Evolutionary conservation across 345 rosid species (phyloP), one percentile per base, ranked within the genome.

Genomic region (Durio zibethinus): DNA sequence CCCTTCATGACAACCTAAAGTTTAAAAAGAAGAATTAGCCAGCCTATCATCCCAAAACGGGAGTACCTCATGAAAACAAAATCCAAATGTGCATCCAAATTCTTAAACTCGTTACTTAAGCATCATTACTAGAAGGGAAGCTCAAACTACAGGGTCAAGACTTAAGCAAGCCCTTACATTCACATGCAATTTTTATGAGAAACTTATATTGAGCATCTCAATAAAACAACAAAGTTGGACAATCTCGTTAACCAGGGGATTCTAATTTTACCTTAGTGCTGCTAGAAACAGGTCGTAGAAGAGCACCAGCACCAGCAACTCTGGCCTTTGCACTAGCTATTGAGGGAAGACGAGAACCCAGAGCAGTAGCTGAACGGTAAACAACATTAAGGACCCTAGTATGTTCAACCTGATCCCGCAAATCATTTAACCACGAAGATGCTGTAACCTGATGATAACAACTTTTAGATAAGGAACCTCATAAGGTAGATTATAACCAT

Each of bases 251-350:
- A 2, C 27, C 0, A 56, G 61, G 12, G 31, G 0, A n/a, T 20
- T 53, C 14, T 33, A 0, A 12, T 48, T 75, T 10, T 89, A 95
- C 99, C 94, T 90, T 93, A 36, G 99, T 96, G 77, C 94, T 83
- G 72, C 89, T 92, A 65, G 97, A 92, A 70, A 95, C 97, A 1
- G 99, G 99, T 48, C 89, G 90, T 52, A 96, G 84, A 84, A 93
- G 89, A 21, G 97, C 96, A 71, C 99, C 92, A 43, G 97, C 98
- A 84, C 94, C 98, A 70, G 90, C 98, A 80, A 96, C 99, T 84
- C 91, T 92, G 54, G 98, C 99, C 80, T 86, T 93, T 18, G 99
- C 98, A 76, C 90, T 96, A 57, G 99, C 96, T 72, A 93, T 87
- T 53, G 97, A 93, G 18, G 99, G 99, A 45, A 96, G 87, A 68